Base-by-base conservation (phyloP, 805 yeast species). In the Lachancea thermotolerans region DNA sequence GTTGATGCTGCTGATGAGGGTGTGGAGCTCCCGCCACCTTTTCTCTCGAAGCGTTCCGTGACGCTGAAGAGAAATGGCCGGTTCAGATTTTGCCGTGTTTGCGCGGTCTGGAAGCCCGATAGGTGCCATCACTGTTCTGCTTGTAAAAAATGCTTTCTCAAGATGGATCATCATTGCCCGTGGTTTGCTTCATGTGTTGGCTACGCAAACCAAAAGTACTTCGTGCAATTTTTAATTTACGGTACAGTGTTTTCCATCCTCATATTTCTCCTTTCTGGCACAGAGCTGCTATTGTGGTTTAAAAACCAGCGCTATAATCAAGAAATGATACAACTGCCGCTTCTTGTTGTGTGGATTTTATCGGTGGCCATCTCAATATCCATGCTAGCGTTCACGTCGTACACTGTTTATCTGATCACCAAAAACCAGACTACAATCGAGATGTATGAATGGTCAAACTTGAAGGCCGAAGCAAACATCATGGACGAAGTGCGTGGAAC, bases 121-220 rank as follows among this genome's bases (percentile, higher is more conserved):
- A 66, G 97, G 44, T 59, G 82, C 8, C 97, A 89, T 60, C 97
- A 89, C 64, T 89, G 96, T 60, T 82, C 84, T 33, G 68, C 74
- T 1, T 87, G 95, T 59, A 70, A 77, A 16, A 49, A 47, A 29
- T 89, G 97, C 62, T 78, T 85, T 25, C 61, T 90, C 48, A 79
- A 78, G 56, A 90, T 89, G 97, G 97, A 89, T 62, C 97, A 89
- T 60, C 96, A 89, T 65, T 82, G 83, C 50, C 97, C 97, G 0
- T 91, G 98, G 98, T 88, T 89, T 63, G 82, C 95, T 1, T 71
- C 79, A 4, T 90, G 97, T 62, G 77, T 91, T 47, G 98, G 98
- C 0, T 83, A 78, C 64, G 67, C 68, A 27, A 91, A 91, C 64
- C 89, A 85, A 52, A 85, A 88, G 65, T 77, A 70, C 59, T 91